phyloP scores from a whole-genome alignment of 306 rosid species.

The Herpetospermum pedunculosum region DNA sequence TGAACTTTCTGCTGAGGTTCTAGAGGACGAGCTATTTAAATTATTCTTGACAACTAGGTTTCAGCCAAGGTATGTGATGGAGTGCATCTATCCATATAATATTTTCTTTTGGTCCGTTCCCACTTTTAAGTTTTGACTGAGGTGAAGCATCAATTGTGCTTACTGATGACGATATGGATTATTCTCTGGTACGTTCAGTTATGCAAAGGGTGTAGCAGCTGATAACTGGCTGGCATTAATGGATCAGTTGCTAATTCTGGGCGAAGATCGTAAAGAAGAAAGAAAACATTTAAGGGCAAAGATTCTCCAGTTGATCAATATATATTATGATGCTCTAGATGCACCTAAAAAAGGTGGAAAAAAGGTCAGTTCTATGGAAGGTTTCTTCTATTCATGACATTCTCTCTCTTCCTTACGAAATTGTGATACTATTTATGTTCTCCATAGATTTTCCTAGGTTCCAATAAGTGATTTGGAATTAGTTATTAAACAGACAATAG shows the following conservation, averaged over 20 bases:
- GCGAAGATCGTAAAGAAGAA: conserved; percentile 20
- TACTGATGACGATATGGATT: neutral
- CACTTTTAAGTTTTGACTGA: neutral
- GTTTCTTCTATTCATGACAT: neutral
- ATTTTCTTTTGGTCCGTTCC: neutral
- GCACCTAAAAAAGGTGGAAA: conserved; percentile 56
- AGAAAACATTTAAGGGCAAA: conserved; percentile 21
- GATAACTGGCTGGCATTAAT: conserved; percentile 58
- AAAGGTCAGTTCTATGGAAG: conserved; percentile 39
- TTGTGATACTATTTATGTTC: neutral
- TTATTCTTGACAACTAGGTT: conserved; percentile 45
- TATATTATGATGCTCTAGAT: conserved; percentile 61
- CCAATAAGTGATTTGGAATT: neutral
- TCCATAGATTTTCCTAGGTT: neutral
- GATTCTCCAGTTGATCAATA: conserved; percentile 38
- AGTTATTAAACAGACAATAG: neutral
- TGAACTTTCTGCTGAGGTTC: conserved; percentile 17
- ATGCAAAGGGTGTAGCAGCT: conserved; percentile 35
- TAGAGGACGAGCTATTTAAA: conserved; percentile 46
- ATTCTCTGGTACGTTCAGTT: conserved; percentile 29
- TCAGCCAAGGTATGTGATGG: conserved; percentile 46
- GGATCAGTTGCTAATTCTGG: conserved; percentile 41
- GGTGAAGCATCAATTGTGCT: neutral
- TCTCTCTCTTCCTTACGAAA: neutral
- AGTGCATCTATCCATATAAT: neutral